A percentile compares a stretch with the other conserved stretches of the same genome.
phyloP scores from a whole-genome alignment of 179 eudicot species.

The Spinacia oleracea region DNA sequence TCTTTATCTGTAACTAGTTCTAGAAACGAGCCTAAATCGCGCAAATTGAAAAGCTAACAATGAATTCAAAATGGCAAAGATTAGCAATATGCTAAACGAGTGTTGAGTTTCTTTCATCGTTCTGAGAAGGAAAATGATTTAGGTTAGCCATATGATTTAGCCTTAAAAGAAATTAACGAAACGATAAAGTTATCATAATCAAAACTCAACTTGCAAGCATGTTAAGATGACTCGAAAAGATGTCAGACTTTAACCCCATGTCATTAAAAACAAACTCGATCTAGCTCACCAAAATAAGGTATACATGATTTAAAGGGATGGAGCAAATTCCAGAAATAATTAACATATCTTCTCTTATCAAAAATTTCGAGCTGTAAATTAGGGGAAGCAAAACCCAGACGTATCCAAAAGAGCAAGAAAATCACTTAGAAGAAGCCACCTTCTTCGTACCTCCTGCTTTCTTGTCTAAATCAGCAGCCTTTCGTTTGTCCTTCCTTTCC shows the following conservation, averaged over 20 bases:
- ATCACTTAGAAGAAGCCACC: slow-evolving; percentile 31
- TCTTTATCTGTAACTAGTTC: too few relatives aligned
- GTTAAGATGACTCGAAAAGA: not conserved
- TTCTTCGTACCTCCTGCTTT: slow-evolving; percentile 35
- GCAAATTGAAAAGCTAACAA: too few relatives aligned
- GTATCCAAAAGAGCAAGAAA: not conserved
- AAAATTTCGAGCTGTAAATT: slow-evolving; percentile 17
- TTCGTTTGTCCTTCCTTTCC: slow-evolving; percentile 83
- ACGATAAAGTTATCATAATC: not conserved
- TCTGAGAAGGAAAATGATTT: too few relatives aligned
- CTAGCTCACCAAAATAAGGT: slow-evolving; percentile 4
- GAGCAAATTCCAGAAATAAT: slow-evolving; percentile 4
- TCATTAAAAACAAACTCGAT: not conserved
- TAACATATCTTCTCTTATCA: slow-evolving; percentile 9
- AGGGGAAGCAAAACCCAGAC: slow-evolving; percentile 10
- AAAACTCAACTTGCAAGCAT: not conserved
- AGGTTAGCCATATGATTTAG: not conserved
- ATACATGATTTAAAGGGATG: not conserved
- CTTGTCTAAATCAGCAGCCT: slow-evolving; percentile 52
- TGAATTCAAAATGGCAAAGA: too few relatives aligned
- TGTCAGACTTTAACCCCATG: not conserved
- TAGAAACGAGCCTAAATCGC: too few relatives aligned
- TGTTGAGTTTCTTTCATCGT: too few relatives aligned
- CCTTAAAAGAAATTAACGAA: not conserved
- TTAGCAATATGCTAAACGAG: too few relatives aligned